Conservation (phyloP, 805 yeast species). For the Starmerella potacharoeniae region DNA sequence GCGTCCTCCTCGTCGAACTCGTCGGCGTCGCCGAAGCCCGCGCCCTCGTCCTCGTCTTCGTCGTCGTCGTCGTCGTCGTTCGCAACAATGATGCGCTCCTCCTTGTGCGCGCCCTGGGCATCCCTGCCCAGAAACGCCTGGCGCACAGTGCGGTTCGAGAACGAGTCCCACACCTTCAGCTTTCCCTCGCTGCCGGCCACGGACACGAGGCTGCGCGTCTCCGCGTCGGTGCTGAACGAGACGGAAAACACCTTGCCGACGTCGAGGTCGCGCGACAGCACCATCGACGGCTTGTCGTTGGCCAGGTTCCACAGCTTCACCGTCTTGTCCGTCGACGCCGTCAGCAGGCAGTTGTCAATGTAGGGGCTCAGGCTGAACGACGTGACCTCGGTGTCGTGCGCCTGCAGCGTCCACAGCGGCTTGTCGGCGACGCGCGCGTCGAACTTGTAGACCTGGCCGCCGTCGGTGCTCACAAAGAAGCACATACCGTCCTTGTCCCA, state of each 20-base stretch:
- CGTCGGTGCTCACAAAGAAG: conserved; percentile 83
- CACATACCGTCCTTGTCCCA: conserved; percentile 50
- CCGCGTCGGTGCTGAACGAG: conserved; percentile 76
- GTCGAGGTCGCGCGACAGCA: conserved; percentile 80
- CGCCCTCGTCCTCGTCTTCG: conserved; percentile 17
- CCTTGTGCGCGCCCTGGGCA: conserved; percentile 1
- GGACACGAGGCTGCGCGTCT: conserved; percentile 70
- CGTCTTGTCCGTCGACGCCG: conserved; percentile 79
- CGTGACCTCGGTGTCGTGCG: conserved; percentile 91
- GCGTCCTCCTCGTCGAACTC: conserved; percentile 8
- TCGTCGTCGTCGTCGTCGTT: conserved; percentile 15
- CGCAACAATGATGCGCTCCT: conserved; percentile 15
- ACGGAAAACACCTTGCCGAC: conserved; percentile 83
- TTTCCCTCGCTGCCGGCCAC: conserved; percentile 81
- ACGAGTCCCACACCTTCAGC: conserved; percentile 85
- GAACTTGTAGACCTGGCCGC: conserved; percentile 78
- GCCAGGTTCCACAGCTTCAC: conserved; percentile 82
- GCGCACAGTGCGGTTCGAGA: conserved; percentile 71
- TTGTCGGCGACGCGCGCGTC: conserved; percentile 57
- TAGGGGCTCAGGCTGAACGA: conserved; percentile 57
- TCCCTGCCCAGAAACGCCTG: conserved; percentile 41
- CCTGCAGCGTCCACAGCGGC: conserved; percentile 91
- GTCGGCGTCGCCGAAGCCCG: conserved; percentile 5
- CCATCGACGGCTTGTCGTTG: conserved; percentile 62
- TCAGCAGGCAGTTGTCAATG: conserved; percentile 62